Evolutionary conservation across 306 rosid genomes (phyloP).

Genomic region (barrel medic (Medicago truncatula)): MtrunA17r5.0-ANR NC_053045.1:10292001-10292500

Average conservation of each 20-base stretch:
- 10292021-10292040: constrained; percentile 9
- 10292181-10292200: constrained; percentile 35
- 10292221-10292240: constrained; percentile 37
- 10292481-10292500: too few species aligned
- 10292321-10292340: constrained; percentile 25
- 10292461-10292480: too few species aligned
- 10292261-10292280: constrained; percentile 28
- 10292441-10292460: not conserved
- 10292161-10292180: constrained; percentile 5
- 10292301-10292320: constrained; percentile 23
- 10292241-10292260: constrained; percentile 23
- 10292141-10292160: constrained; percentile 9
- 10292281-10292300: constrained; percentile 48
- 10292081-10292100: constrained; percentile 31
- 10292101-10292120: constrained; percentile 15
- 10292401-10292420: constrained; percentile 15
- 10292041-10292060: constrained; percentile 19
- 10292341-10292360: constrained; percentile 25
- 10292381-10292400: not conserved
- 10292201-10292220: constrained; percentile 45
- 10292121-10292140: constrained; percentile 20
- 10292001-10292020: constrained; percentile 24
- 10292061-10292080: constrained; percentile 17
- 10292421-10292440: constrained; percentile 1
- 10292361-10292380: constrained; percentile 36